phyloP scores from a whole-genome alignment of 129 eudicot species.

The Pulicaria dysenterica region DNA sequence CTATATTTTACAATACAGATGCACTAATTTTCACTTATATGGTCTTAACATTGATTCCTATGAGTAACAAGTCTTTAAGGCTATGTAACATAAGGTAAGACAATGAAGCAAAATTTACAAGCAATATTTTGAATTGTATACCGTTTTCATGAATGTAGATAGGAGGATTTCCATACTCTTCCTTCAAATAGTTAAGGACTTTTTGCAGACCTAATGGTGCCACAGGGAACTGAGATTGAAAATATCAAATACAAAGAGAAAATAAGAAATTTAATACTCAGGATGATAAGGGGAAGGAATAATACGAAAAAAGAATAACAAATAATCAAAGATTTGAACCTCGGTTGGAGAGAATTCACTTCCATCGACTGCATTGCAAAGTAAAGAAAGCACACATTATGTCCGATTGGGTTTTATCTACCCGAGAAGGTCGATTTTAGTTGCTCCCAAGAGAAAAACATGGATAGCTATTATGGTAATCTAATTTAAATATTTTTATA shows the following conservation, averaged over 20 bases:
- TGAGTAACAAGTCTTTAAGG: neutral
- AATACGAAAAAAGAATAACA: conserved; percentile 2
- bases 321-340: conserved; percentile 31
- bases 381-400: conserved; percentile 2
- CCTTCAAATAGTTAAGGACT: conserved; percentile 61
- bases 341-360: conserved; percentile 16
- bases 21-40: neutral
- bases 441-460: too few species aligned
- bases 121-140: conserved; percentile 16
- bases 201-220: conserved; percentile 49
- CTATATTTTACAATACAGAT: too few species aligned
- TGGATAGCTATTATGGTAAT: too few species aligned
- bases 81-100: neutral
- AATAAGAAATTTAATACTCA: neutral
- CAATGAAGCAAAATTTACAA: neutral
- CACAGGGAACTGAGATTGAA: conserved; percentile 40
- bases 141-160: conserved; percentile 89
- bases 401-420: neutral
- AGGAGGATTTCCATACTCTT: conserved; percentile 69
- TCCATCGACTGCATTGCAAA: conserved; percentile 23
- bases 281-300: neutral
- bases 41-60: neutral
- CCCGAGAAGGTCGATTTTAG: neutral
- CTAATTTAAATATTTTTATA: too few species aligned
- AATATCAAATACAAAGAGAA: neutral